Evolutionary conservation across 139 green algal genomes (phyloP), one percentile per base, ranked within the genome.

Genomic region (Tetratostichococcus sp.): DNA sequence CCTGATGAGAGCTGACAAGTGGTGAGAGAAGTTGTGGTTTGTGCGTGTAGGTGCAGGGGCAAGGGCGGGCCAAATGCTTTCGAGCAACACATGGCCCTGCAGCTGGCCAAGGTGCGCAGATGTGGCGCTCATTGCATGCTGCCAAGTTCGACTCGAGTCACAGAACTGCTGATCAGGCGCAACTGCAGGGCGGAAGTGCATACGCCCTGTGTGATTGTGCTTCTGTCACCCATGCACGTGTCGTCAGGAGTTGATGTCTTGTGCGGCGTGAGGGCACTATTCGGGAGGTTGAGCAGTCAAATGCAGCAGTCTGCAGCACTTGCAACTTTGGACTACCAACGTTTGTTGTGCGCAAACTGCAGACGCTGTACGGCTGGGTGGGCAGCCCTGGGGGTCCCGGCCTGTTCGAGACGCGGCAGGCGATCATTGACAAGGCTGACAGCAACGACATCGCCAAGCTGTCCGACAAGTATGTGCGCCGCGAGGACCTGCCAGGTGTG

Each of bases 311-410:
- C 58, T 19, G 23, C 22, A 30, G 58, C 58, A 66, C n/a, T 19
- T 66, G 58, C 58, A 25, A n/a, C n/a, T n/a, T n/a, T n/a, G n/a
- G n/a, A n/a, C n/a, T n/a, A n/a, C n/a, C n/a, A n/a, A n/a, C n/a
- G n/a, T n/a, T n/a, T n/a, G n/a, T n/a, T n/a, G n/a, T n/a, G n/a
- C n/a, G n/a, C n/a, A n/a, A n/a, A n/a, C n/a, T n/a, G n/a, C 73
- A 77, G 73, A 65, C n/a, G 22, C 58, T 77, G 73, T 77, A 70
- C 70, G 73, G 65, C 1, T 77, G 73, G 73, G 35, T 72, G 65
- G 73, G 35, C 65, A 72, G 26, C 62, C 62, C 62, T 26, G 28
- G 11, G 26, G 28, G 62, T 26, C 50, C 50, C 14, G 62, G 35
- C 4, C 62, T 77, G 1, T 67, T 71, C 57, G 34, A 43, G 50